phyloP scores from a whole-genome alignment of 805 yeast species.

The Saccharomycopsis selenospora region DNA sequence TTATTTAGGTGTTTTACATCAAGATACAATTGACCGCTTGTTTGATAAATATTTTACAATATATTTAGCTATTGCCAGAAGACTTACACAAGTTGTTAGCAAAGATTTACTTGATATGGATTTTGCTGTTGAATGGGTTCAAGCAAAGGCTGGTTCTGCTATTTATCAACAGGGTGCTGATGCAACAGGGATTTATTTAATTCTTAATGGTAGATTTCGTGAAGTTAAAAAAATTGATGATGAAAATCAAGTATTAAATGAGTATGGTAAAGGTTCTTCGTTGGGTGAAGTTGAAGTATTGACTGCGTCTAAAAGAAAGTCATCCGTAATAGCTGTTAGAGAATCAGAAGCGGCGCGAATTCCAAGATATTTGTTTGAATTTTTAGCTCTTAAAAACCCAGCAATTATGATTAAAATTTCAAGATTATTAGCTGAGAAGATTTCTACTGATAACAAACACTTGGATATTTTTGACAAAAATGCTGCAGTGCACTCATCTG shows the following conservation, averaged over 20 bases:
- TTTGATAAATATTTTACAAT: slow-evolving; percentile 72
- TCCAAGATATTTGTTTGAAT: slow-evolving; percentile 83
- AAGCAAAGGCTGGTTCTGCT: slow-evolving; percentile 76
- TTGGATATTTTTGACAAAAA: slow-evolving; percentile 8
- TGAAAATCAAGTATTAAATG: slow-evolving; percentile 43
- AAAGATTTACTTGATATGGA: slow-evolving; percentile 67
- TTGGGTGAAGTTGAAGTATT: slow-evolving; percentile 93
- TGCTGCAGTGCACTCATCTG: slow-evolving; percentile 17
- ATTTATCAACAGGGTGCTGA: slow-evolving; percentile 75
- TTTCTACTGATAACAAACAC: slow-evolving; percentile 24
- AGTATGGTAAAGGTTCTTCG: slow-evolving; percentile 90
- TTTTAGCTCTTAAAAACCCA: slow-evolving; percentile 77
- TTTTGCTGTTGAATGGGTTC: slow-evolving; percentile 93
- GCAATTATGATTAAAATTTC: slow-evolving; percentile 86
- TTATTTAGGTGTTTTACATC: slow-evolving; percentile 67
- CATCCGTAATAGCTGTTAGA: slow-evolving; percentile 75
- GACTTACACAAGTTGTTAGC: slow-evolving; percentile 60
- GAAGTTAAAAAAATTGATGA: slow-evolving; percentile 35
- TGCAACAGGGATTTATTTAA: slow-evolving; percentile 87
- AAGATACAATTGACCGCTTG: slow-evolving; percentile 51
- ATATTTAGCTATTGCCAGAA: slow-evolving; percentile 69
- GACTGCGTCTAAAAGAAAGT: slow-evolving; percentile 64
- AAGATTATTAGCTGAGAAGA: slow-evolving; percentile 68
- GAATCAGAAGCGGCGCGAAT: slow-evolving; percentile 92
- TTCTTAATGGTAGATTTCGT: slow-evolving; percentile 80